Evolutionary conservation across 1,284 basidiomycete genomes (phyloP).

Genomic region (Mixia osmundae): DNA sequence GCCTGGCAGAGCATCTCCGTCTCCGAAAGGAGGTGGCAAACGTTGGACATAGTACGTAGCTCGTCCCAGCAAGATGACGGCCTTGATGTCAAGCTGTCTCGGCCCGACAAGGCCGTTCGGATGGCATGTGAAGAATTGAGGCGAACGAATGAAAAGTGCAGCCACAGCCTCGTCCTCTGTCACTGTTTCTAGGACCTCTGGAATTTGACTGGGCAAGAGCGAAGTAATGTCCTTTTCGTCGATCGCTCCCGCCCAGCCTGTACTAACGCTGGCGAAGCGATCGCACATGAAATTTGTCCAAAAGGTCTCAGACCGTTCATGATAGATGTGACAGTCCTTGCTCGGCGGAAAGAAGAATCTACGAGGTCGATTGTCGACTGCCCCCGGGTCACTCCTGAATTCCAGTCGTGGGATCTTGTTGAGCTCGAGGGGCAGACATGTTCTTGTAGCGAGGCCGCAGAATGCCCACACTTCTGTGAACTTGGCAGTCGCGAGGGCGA

Average conservation of each 20-base stretch:
- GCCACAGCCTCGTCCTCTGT: too few species aligned
- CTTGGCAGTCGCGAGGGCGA: constrained; percentile 60
- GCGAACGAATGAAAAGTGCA: constrained; percentile 10
- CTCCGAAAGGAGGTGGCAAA: constrained; percentile 6
- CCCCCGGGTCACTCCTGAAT: constrained; percentile 5
- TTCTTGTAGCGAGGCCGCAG: constrained; percentile 56
- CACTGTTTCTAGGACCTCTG: too few species aligned
- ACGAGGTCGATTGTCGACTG: constrained; percentile 2
- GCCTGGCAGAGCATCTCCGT: neutral
- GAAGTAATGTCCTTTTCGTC: constrained; percentile 15
- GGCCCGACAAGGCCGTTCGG: constrained; percentile 11
- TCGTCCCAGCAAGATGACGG: constrained; percentile 12
- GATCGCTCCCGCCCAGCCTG: constrained; percentile 13
- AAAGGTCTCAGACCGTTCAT: constrained; percentile 10
- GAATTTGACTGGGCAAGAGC: constrained; percentile 9
- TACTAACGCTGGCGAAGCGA: constrained; percentile 10
- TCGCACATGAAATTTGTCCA: constrained; percentile 12
- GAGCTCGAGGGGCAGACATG: constrained; percentile 46
- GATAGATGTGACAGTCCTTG: constrained; percentile 7
- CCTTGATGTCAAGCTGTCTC: constrained; percentile 13
- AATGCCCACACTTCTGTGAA: constrained; percentile 79
- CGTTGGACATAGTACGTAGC: constrained; percentile 12
- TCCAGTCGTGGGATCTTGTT: constrained; percentile 10
- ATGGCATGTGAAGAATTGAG: constrained; percentile 13
- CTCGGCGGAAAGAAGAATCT: constrained; percentile 8